These are phyloP conservation scores for Pythium biforme DNA, from an alignment of 352 stramenopile genomes.

Conservation along the genomic window DNA sequence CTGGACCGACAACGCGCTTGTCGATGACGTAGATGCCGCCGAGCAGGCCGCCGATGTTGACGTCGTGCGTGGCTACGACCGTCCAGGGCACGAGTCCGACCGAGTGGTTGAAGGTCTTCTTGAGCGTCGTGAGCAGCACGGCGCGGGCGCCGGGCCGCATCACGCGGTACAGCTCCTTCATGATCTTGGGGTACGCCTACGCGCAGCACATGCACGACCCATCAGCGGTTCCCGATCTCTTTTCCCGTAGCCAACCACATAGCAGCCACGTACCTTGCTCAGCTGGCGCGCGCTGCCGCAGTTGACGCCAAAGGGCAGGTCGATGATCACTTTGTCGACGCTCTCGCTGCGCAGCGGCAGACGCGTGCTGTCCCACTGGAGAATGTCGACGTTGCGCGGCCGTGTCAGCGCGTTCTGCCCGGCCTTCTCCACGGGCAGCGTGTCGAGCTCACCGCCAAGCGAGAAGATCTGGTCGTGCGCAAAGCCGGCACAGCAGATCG, in stretches of 20 bases:
- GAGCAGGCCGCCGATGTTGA: constrained; percentile 72
- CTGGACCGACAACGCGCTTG: no score
- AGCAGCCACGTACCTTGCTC: constrained; percentile 43
- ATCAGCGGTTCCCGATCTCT: neutral
- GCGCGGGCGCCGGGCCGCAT: constrained; percentile 49
- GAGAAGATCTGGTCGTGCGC: constrained; percentile 52
- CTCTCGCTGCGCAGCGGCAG: constrained; percentile 53
- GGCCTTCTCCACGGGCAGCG: constrained; percentile 50
- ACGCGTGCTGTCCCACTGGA: constrained; percentile 60
- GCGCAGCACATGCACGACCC: neutral
- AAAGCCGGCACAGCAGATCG: constrained; percentile 55
- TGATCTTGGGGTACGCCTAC: constrained; percentile 74
- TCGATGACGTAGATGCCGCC: constrained; percentile 55
- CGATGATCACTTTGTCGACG: constrained; percentile 69
- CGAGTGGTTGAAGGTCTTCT: constrained; percentile 67
- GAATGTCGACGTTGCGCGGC: constrained; percentile 45
- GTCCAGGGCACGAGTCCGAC: constrained; percentile 43
- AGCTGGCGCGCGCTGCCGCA: constrained; percentile 71
- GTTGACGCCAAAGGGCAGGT: constrained; percentile 77
- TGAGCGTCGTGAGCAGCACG: constrained; percentile 78
- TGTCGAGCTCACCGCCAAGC: constrained; percentile 66
- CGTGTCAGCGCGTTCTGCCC: constrained; percentile 43
- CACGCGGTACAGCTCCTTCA: constrained; percentile 68
- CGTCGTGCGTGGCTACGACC: constrained; percentile 48
- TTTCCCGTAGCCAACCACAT: neutral